These are phyloP conservation scores for Aspergillus aculeatus DNA, from an alignment of 2,329 filamentous ascomycete genomes.

Conservation along the genomic window DNA sequence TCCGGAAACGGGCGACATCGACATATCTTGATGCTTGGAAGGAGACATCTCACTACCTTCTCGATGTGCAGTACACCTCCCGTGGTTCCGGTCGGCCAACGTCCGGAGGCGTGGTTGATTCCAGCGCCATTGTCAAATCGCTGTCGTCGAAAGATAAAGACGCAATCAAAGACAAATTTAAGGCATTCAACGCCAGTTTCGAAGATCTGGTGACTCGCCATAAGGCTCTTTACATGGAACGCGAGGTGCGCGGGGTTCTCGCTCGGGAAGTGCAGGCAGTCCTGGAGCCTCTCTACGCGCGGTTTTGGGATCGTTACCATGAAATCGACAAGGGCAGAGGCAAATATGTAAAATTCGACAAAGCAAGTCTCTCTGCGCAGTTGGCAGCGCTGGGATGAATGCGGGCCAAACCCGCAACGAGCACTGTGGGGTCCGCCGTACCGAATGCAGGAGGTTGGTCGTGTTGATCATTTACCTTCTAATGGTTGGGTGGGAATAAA, in stretches of 20 bases:
- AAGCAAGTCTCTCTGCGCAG: slow-evolving; percentile 68
- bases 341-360: slow-evolving; percentile 98
- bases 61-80: slow-evolving; percentile 90
- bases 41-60: slow-evolving; percentile 77
- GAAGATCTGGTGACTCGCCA: slow-evolving; percentile 84
- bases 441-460: background rate
- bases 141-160: slow-evolving; percentile 91
- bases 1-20: slow-evolving; percentile 81
- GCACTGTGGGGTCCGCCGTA: background rate
- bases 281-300: slow-evolving; percentile 88
- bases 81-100: slow-evolving; percentile 65
- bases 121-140: slow-evolving; percentile 76
- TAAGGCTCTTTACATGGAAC: slow-evolving; percentile 83
- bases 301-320: slow-evolving; percentile 97
- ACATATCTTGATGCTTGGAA: slow-evolving; percentile 86
- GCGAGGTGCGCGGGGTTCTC: slow-evolving; percentile 78
- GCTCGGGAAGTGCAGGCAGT: slow-evolving; percentile 83
- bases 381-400: slow-evolving; percentile 47
- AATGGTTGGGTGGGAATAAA: background rate
- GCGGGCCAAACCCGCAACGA: background rate
- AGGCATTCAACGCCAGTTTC: slow-evolving; percentile 83
- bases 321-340: slow-evolving; percentile 97
- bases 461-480: background rate
- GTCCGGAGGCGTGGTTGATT: slow-evolving; percentile 67
- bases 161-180: slow-evolving; percentile 93